A percentile compares a stretch with the other conserved stretches of the same genome.
Evolutionary conservation across 2,329 filamentous ascomycete genomes (phyloP).

Genomic region (Balansia obtecta): DNA sequence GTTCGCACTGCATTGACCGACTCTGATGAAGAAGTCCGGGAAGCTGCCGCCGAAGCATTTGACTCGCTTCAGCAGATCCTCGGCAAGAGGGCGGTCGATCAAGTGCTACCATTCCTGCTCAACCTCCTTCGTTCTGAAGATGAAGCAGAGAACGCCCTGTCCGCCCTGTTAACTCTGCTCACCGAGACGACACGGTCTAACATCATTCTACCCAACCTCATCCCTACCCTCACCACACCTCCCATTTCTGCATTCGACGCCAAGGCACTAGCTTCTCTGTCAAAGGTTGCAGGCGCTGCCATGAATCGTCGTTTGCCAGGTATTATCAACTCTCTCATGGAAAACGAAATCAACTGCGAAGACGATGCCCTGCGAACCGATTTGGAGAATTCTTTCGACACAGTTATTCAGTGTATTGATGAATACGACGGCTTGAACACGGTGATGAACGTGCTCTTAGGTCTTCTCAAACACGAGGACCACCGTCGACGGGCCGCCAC

Average conservation of each 20-base stretch:
- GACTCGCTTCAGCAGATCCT: slow-evolving; percentile 88
- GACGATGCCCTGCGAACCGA: slow-evolving; percentile 64
- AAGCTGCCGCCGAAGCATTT: slow-evolving; percentile 93
- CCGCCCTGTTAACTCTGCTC: slow-evolving; percentile 83
- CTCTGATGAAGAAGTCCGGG: slow-evolving; percentile 76
- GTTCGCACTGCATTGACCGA: slow-evolving; percentile 89
- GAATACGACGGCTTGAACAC: slow-evolving; percentile 94
- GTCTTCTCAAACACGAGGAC: slow-evolving; percentile 84
- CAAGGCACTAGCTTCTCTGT: slow-evolving; percentile 80
- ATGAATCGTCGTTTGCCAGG: slow-evolving; percentile 84
- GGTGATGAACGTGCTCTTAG: slow-evolving; percentile 84
- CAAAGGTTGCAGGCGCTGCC: slow-evolving; percentile 76
- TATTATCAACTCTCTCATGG: slow-evolving; percentile 89
- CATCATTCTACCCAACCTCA: slow-evolving; percentile 90
- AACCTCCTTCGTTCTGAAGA: slow-evolving; percentile 77
- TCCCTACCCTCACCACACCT: slow-evolving; percentile 80
- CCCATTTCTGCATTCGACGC: slow-evolving; percentile 94
- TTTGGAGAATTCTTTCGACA: slow-evolving; percentile 71
- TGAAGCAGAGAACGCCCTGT: slow-evolving; percentile 82
- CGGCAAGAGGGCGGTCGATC: slow-evolving; percentile 88
- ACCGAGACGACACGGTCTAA: slow-evolving; percentile 91
- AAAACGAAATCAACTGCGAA: slow-evolving; percentile 69
- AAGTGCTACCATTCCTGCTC: slow-evolving; percentile 86
- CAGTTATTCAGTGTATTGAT: slow-evolving; percentile 83
- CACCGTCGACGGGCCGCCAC: slow-evolving; percentile 71